Evolutionary conservation across 164 flowering plant species (phyloP), one percentile per base, ranked within the genome.

Genomic region (Aristolochia fimbriata): DNA sequence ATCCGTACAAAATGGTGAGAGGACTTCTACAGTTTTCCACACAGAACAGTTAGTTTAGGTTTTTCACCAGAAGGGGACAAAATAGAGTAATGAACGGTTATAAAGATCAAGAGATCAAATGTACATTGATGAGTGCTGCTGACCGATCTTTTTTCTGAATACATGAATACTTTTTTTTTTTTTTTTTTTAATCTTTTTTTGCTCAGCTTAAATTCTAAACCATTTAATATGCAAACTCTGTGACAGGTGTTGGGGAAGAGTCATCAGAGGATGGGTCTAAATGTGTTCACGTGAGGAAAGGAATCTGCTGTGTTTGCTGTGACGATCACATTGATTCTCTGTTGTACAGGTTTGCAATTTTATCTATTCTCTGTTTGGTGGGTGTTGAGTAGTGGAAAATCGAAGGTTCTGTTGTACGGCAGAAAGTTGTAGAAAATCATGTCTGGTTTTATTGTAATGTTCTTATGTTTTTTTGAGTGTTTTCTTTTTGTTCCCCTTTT

Each of bases 271-370:
- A 87, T 70, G 83, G 74, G 50, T 76, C 88, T 31, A 83, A 75
- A 41, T 94, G 88, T 96, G 96, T 79, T 62, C 67, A 70, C 69
- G 95, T 94, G 65, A 79, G 87, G 68, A 88, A 80, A 70, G 97
- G 99, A 57, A 71, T 84, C 53, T 94, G 99, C 72, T 94, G 96
- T 71, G 77, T 86, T 15, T 94, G 99, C 72, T 73, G 80, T 61
- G 82, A 86, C 21, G 68, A 62, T 73, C 78, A 71, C 51, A 90
- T 94, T 57, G 93, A 94, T 77, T 79, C 97, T 67, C 68, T 94
- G 41, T 58, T 94, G 78, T 94, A 94, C 83, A 94, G 99, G 62
- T 62, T 33, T 25, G 22, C 54, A 3, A 27, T 17, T 23, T 58
- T 15, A 15, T 17, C 19, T 53, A 25, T 59, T 45, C 0, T 19